phyloP scores from a whole-genome alignment of 2,329 filamentous ascomycete genomes.

The Xylariomycetidae sp. region DNA sequence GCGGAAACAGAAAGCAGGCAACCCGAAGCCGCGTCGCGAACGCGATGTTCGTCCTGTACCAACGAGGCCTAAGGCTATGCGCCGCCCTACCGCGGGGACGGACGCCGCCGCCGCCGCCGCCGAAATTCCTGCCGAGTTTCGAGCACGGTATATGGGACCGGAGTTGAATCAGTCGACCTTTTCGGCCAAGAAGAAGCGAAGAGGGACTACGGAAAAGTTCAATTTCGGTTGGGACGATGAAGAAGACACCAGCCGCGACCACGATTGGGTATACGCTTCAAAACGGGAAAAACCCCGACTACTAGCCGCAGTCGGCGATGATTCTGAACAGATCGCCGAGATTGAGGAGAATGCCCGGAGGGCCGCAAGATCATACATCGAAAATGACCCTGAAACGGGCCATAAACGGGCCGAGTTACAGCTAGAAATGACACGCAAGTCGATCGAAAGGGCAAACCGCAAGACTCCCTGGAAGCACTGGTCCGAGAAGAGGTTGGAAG shows the following conservation, averaged over 20 bases:
- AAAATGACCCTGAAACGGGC: constrained; percentile 71
- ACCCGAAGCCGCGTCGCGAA: constrained; percentile 20
- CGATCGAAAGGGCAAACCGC: constrained; percentile 65
- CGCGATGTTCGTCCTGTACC: constrained; percentile 39
- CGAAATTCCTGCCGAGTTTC: too few relatives aligned
- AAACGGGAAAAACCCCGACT: too few relatives aligned
- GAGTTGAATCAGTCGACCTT: constrained; percentile 79
- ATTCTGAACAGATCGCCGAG: too few relatives aligned
- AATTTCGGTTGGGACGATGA: constrained; percentile 97
- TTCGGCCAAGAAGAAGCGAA: constrained; percentile 91
- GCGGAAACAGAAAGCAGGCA: constrained; percentile 19
- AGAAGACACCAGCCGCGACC: constrained; percentile 81
- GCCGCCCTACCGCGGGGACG: constrained; percentile 49
- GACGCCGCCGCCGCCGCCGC: too few relatives aligned
- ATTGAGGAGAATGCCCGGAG: constrained; percentile 49
- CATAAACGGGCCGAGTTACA: constrained; percentile 70
- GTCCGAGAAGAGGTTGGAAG: constrained; percentile 84
- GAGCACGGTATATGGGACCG: constrained; percentile 84
- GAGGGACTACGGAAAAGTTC: constrained; percentile 92
- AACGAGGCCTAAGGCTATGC: constrained; percentile 67
- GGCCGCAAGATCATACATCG: constrained; percentile 63
- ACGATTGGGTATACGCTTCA: constrained; percentile 81
- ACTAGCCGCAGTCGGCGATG: too few relatives aligned
- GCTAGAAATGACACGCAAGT: constrained; percentile 76
- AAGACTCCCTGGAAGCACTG: constrained; percentile 77